A percentile compares a stretch with the other conserved stretches of the same genome.
phyloP scores from a whole-genome alignment of 23 red algal genomes.

The Gracilaria domingensis region DNA sequence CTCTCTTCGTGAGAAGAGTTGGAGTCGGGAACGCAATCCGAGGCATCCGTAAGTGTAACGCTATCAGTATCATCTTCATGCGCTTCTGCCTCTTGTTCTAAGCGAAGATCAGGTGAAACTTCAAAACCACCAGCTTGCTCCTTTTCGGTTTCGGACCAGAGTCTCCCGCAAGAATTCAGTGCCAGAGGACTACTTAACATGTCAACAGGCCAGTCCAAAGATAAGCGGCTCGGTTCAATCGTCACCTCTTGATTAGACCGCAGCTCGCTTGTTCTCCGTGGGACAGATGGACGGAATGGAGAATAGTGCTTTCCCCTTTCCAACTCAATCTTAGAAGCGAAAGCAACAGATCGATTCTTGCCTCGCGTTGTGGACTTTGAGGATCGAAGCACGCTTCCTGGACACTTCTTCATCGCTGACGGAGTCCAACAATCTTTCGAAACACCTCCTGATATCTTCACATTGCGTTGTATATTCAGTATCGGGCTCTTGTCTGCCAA shows the following conservation, averaged over 20 bases:
- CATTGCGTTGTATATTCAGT: not conserved
- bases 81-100: not conserved
- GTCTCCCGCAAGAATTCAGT: not conserved
- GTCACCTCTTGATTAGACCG: not conserved
- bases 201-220: not conserved
- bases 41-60: not conserved
- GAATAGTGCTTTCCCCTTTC: slow-evolving; percentile 46
- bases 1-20: not conserved
- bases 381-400: slow-evolving; percentile 10
- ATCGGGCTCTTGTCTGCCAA: not conserved
- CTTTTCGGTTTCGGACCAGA: not conserved
- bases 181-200: not conserved
- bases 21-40: not conserved
- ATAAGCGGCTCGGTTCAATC: not conserved
- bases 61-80: not conserved
- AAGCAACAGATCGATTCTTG: slow-evolving; percentile 14
- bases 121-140: not conserved
- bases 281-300: not conserved
- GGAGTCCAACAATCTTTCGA: slow-evolving; percentile 14
- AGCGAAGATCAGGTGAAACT: not conserved
- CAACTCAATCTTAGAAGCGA: slow-evolving; percentile 34
- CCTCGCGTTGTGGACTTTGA: not conserved
- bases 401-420: not conserved
- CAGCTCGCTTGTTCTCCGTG: not conserved
- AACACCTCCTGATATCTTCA: not conserved